Conservation (phyloP, 805 yeast genomes). For the Komagataella phaffii region DNA sequence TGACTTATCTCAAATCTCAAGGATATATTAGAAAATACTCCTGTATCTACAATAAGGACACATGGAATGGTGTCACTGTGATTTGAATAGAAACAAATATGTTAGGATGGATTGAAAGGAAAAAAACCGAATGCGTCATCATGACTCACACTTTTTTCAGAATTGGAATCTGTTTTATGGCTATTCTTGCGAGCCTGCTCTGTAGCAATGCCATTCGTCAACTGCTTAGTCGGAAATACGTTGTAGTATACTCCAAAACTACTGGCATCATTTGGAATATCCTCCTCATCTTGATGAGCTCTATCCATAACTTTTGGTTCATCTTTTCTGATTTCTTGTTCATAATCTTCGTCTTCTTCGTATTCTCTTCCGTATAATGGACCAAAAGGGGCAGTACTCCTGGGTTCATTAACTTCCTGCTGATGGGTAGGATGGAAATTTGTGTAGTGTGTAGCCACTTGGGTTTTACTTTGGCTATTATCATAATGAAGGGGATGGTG, state of each 20-base stretch:
- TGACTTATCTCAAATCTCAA: not conserved
- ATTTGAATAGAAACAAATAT: not conserved
- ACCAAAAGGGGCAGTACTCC: not conserved
- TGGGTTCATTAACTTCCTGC: conserved; percentile 2
- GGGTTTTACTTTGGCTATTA: conserved; percentile 10
- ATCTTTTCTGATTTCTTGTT: conserved; percentile 18
- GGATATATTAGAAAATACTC: not conserved
- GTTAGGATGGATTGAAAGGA: conserved; percentile 10
- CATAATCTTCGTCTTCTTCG: conserved; percentile 6
- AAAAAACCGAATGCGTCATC: conserved; percentile 7
- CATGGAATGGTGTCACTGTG: not conserved
- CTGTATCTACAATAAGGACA: not conserved
- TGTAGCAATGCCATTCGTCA: conserved; percentile 2
- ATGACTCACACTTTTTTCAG: conserved; percentile 1
- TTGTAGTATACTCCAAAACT: conserved; percentile 21
- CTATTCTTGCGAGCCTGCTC: conserved; percentile 1
- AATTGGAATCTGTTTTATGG: not conserved
- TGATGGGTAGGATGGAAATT: conserved; percentile 1
- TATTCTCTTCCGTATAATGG: conserved; percentile 7
- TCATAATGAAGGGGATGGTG: conserved; percentile 38
- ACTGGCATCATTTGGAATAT: conserved; percentile 15
- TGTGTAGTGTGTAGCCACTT: not conserved
- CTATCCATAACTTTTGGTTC: conserved; percentile 6
- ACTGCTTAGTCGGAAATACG: conserved; percentile 11
- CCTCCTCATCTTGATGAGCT: conserved; percentile 17